Percentiles rank a stretch among this genome's conserved stretches.
Evolutionary conservation across 2,329 filamentous ascomycete genomes (phyloP).

Genomic region (Lachnellula hyalina): DNA sequence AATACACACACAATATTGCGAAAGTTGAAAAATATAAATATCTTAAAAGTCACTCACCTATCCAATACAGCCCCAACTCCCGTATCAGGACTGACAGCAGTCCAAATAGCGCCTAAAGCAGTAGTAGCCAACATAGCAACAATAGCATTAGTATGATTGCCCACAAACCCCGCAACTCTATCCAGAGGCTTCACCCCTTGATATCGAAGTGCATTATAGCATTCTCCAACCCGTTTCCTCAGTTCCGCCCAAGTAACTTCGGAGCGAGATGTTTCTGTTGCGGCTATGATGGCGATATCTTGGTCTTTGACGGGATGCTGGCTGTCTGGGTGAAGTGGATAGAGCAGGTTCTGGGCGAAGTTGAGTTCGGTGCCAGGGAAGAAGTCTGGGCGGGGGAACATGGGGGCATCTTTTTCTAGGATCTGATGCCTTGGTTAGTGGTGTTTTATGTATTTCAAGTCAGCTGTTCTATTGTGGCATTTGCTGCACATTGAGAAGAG

Average conservation of each 20-base stretch:
- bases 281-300: conserved; percentile 65
- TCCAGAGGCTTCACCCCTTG: conserved; percentile 54
- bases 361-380: conserved; percentile 77
- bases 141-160: conserved; percentile 82
- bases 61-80: conserved; percentile 89
- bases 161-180: conserved; percentile 70
- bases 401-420: conserved; percentile 57
- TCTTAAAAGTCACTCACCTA: conserved; percentile 35
- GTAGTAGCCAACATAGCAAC: conserved; percentile 83
- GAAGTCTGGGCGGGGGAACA: conserved; percentile 86
- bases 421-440: conserved; percentile 45
- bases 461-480: too few species aligned
- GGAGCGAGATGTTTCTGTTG: conserved; percentile 61
- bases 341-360: conserved; percentile 93
- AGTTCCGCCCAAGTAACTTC: conserved; percentile 73
- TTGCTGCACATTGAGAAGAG: too few species aligned
- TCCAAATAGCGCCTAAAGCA: conserved; percentile 85
- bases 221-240: conserved; percentile 69
- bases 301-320: conserved; percentile 29
- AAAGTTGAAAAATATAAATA: neutral
- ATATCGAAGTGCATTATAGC: conserved; percentile 63
- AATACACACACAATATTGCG: neutral
- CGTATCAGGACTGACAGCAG: conserved; percentile 85
- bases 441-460: too few species aligned
- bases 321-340: conserved; percentile 56